These are phyloP conservation scores for Brasenia schreberi DNA, from an alignment of 164 flowering plant species.

Conservation along the genomic window DNA sequence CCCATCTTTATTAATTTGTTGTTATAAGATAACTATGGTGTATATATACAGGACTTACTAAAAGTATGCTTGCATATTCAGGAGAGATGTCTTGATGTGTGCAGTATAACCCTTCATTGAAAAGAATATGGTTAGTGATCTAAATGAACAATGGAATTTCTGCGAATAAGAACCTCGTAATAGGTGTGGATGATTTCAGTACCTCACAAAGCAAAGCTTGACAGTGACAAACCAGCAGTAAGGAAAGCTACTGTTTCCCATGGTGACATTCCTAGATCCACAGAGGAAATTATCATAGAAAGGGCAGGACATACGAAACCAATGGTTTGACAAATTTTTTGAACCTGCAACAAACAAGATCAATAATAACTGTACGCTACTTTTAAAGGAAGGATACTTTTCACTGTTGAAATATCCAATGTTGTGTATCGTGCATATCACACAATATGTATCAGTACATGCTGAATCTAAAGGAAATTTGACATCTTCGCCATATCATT, in stretches of 20 bases:
- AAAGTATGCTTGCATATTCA: slow-evolving; percentile 88
- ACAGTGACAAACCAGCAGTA: slow-evolving; percentile 78
- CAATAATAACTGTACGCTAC: no score
- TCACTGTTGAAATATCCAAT: no score
- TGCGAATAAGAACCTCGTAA: no score
- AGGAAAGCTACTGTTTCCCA: slow-evolving; percentile 84
- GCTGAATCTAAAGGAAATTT: no score
- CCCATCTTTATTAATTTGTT: no score
- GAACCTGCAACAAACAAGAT: slow-evolving; percentile 38
- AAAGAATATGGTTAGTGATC: not conserved
- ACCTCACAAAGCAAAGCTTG: slow-evolving; percentile 98
- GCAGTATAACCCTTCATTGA: slow-evolving; percentile 74
- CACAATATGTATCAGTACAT: no score
- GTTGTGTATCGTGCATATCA: no score
- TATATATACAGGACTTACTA: slow-evolving; percentile 37
- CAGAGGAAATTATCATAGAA: slow-evolving; percentile 77
- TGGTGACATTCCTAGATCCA: slow-evolving; percentile 80
- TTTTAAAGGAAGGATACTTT: no score
- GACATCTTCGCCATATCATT: no score
- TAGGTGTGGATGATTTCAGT: not conserved
- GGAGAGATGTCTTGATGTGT: slow-evolving; percentile 98
- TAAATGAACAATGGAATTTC: not conserved
- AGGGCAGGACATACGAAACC: slow-evolving; percentile 86
- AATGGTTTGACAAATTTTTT: slow-evolving; percentile 87
- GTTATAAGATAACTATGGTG: not conserved